Evolutionary conservation across 352 stramenopile genomes (phyloP).

Genomic region (Stephanocyclus meneghinianus): DNA sequence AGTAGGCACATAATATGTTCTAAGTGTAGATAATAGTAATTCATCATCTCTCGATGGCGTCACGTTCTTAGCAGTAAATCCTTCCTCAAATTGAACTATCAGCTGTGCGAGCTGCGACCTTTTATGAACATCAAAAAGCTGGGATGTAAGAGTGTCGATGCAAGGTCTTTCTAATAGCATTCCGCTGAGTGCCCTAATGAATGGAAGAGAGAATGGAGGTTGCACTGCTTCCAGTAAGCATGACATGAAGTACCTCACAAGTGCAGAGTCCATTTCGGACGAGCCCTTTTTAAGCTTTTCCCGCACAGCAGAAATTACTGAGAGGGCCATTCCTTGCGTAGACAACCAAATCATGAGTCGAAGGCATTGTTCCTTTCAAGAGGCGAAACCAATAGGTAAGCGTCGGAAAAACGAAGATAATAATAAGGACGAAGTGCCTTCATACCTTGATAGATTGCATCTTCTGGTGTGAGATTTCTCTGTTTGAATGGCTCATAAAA

Average conservation of each 20-base stretch:
- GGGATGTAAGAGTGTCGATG: conserved; percentile 65
- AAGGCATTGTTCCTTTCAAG: conserved; percentile 70
- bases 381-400: background rate
- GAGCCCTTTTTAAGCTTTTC: conserved; percentile 51
- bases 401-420: background rate
- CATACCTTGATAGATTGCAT: conserved; percentile 54
- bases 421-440: background rate
- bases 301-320: conserved; percentile 58
- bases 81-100: conserved; percentile 30
- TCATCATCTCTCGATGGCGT: background rate
- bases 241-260: conserved; percentile 74
- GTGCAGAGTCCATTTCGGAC: conserved; percentile 66
- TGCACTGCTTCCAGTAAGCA: conserved; percentile 65
- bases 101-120: conserved; percentile 23
- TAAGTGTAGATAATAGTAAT: background rate
- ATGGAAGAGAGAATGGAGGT: conserved; percentile 65
- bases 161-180: conserved; percentile 61
- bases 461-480: conserved; percentile 76
- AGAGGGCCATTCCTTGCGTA: conserved; percentile 56
- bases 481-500: conserved; percentile 75
- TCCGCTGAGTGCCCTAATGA: conserved; percentile 49
- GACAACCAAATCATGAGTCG: conserved; percentile 70
- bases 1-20: background rate
- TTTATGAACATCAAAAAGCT: conserved; percentile 63
- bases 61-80: background rate